Base-by-base conservation (phyloP, 2,329 filamentous ascomycete species). In the Colletotrichum liriopes region DNA sequence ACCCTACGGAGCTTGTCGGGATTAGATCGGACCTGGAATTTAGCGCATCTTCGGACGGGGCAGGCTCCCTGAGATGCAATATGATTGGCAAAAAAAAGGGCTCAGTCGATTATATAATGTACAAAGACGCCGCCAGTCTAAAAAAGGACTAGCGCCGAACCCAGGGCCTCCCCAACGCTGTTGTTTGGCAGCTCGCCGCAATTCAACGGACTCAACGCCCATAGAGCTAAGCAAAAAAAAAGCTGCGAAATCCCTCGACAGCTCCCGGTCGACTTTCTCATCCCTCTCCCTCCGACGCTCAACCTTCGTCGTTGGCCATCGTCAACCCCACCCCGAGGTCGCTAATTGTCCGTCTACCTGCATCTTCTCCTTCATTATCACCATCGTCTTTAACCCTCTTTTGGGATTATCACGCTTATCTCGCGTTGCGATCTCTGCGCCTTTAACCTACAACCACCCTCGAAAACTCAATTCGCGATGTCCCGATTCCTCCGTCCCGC, bases 401-500 rank as follows among this genome's bases (percentile, higher is more conserved):
- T 35, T 61, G 66, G 66, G 61, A 59, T 23, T 3, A 65, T 39
- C 45, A 26, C 23, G 55, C 45, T 58, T 66, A 52, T 45, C 47
- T 55, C 29, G 41, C 54, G 58, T 70, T 73, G 55, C 65, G 64
- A 45, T 65, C 62, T 63, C 39, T 16, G 49, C 60, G 43, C 51
- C 60, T 39, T 29, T 58, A 55, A 16, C 35, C 20, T 26, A 35
- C 66, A 63, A 59, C 18, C 41, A 62, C 32, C 32, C 56, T 47
- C 65, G 65, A 73, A 73, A 66, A 63, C 54, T 59, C 65, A 51
- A 56, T 67, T 67, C 74, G 72, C 67, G 78, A 87, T 88, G 86
- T 87, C 86, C 78, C 85, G 86, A 78, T 83, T 86, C 77, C 84
- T 88, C 77, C 86, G 86, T 79, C 86, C 86, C 72, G 85, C 85